A percentile compares a stretch with the other conserved stretches of the same genome.
Conservation (phyloP, 495 filamentous ascomycete genomes). For the Trichocladium uniseriatum region DNA sequence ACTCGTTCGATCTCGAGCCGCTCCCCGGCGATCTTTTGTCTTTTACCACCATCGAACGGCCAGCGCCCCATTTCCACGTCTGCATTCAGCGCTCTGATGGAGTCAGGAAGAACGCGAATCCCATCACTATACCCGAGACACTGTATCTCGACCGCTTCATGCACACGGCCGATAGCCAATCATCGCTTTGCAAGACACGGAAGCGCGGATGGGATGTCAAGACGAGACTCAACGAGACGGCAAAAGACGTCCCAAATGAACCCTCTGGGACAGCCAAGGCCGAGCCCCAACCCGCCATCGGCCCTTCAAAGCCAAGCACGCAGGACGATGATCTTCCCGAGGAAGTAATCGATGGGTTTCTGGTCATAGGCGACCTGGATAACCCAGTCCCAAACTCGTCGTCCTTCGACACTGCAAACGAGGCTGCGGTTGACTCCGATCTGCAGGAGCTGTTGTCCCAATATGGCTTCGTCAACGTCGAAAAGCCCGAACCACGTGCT, state of each 20-base stretch:
- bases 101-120: conserved; percentile 66
- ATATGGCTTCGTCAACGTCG: not conserved
- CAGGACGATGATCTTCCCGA: not conserved
- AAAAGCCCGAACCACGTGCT: not conserved
- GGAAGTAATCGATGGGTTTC: conserved; percentile 13
- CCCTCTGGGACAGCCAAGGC: conserved; percentile 14
- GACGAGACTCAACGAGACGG: conserved; percentile 47
- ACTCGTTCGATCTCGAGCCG: conserved; percentile 69
- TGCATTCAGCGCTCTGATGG: conserved; percentile 77
- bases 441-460: not conserved
- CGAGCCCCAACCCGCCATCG: not conserved
- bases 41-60: conserved; percentile 62
- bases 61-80: conserved; percentile 81
- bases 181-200: conserved; percentile 50
- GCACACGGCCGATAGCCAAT: conserved; percentile 47
- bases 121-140: conserved; percentile 61
- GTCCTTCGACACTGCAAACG: not conserved
- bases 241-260: not conserved
- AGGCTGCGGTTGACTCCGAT: not conserved
- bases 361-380: not conserved
- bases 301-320: not conserved
- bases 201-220: conserved; percentile 68
- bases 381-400: not conserved
- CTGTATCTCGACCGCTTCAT: conserved; percentile 89
- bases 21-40: conserved; percentile 55